Conservation (phyloP, 169 alveolate species). For the Neospora caninum region DNA sequence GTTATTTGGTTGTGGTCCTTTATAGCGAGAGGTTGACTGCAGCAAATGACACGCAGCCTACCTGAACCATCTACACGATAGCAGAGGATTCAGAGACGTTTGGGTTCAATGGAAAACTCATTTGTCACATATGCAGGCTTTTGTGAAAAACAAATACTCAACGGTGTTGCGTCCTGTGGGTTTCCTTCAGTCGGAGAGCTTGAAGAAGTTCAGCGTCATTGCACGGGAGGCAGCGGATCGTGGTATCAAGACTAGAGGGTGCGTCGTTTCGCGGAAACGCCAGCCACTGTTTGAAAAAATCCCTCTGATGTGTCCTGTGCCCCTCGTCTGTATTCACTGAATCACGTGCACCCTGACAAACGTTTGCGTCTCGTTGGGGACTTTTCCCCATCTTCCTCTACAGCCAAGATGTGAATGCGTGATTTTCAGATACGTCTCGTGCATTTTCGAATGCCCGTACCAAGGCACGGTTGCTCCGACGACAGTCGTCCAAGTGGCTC, state of each 20-base stretch:
- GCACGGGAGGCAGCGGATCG: constrained; percentile 74
- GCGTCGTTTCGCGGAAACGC: background rate
- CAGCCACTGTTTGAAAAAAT: background rate
- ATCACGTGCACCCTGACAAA: too few species aligned
- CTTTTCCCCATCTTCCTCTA: too few species aligned
- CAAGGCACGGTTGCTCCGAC: constrained; percentile 83
- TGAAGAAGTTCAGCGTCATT: constrained; percentile 77
- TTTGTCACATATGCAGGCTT: too few species aligned
- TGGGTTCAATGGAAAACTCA: too few species aligned
- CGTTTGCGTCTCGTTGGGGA: too few species aligned
- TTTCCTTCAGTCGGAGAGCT: constrained; percentile 72
- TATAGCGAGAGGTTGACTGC: background rate
- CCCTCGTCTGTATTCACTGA: too few species aligned
- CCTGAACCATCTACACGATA: too few species aligned
- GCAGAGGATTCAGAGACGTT: background rate
- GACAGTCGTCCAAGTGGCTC: constrained; percentile 73
- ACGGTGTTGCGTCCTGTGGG: background rate
- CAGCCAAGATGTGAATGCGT: background rate
- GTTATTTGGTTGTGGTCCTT: background rate
- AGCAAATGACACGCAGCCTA: too few species aligned
- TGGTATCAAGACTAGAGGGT: constrained; percentile 80
- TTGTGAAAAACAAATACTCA: too few species aligned
- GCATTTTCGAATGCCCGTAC: constrained; percentile 88
- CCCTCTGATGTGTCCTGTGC: background rate
- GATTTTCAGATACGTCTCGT: constrained; percentile 77